Evolutionary conservation across 805 yeast species (phyloP).

Genomic region (Spathaspora arborariae): DNA sequence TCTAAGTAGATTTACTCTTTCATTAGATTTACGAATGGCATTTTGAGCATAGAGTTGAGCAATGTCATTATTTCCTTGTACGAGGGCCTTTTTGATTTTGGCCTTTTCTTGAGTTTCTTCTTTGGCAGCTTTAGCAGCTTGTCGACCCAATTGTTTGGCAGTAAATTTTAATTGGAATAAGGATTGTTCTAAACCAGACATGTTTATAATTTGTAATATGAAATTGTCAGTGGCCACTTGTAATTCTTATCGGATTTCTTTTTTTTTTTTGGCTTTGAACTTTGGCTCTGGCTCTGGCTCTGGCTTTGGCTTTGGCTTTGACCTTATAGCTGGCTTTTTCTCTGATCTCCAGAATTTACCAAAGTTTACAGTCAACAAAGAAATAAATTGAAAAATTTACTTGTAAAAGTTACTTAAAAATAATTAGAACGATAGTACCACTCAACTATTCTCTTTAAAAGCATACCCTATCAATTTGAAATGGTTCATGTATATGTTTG

Average conservation of each 20-base stretch:
- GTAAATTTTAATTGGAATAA: conserved; percentile 77
- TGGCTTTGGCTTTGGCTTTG: too few species aligned
- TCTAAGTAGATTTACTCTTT: conserved; percentile 73
- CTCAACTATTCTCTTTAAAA: too few species aligned
- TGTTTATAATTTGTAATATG: conserved; percentile 8
- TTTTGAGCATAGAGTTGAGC: conserved; percentile 94
- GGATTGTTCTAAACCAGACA: conserved; percentile 48
- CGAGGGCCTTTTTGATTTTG: conserved; percentile 83
- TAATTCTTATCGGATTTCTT: neutral
- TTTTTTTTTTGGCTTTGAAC: neutral
- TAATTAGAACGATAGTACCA: too few species aligned
- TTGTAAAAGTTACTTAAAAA: too few species aligned
- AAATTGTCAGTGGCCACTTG: neutral
- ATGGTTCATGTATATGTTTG: too few species aligned
- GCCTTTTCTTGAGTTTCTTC: conserved; percentile 86
- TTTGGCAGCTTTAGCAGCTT: conserved; percentile 85
- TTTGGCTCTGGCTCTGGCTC: too few species aligned
- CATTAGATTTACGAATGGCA: conserved; percentile 89
- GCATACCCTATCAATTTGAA: too few species aligned
- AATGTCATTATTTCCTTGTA: conserved; percentile 83
- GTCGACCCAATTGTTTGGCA: conserved; percentile 86
- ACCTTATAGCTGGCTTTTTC: too few species aligned
- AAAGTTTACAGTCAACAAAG: too few species aligned
- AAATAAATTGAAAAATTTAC: too few species aligned
- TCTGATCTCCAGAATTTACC: too few species aligned